phyloP scores from a whole-genome alignment of 2,329 filamentous ascomycete species.

The Parascedosporium putredinis region DNA sequence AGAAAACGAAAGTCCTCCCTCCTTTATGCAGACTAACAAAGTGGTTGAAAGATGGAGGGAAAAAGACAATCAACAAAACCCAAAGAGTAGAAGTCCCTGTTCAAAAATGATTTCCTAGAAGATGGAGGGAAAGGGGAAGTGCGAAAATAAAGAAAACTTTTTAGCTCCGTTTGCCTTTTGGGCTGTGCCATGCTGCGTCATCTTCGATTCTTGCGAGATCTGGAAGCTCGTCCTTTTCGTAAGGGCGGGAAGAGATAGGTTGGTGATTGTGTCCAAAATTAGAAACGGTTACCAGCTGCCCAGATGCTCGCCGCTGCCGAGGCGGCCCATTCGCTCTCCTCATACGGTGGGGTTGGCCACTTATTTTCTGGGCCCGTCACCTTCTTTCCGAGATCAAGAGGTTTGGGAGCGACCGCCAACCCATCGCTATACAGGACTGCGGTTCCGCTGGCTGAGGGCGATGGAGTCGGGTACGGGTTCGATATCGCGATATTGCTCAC shows the following conservation, averaged over 20 bases:
- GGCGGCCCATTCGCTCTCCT: constrained; percentile 84
- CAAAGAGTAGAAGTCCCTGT: not conserved
- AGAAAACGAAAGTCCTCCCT: no score
- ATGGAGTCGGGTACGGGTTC: constrained; percentile 55
- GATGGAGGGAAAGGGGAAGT: not conserved
- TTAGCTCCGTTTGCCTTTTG: not conserved
- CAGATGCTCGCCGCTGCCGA: constrained; percentile 74
- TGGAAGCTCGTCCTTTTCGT: no score
- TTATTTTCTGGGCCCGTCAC: constrained; percentile 45
- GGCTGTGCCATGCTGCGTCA: no score
- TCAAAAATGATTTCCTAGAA: no score
- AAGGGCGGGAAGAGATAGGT: not conserved
- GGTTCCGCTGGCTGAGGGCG: constrained; percentile 76
- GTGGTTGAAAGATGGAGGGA: not conserved
- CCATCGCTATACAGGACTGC: constrained; percentile 62
- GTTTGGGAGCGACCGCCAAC: constrained; percentile 54
- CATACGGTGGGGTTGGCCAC: constrained; percentile 93
- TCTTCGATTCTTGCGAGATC: no score
- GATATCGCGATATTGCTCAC: constrained; percentile 51
- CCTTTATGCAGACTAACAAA: constrained; percentile 2
- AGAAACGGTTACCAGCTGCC: constrained; percentile 57
- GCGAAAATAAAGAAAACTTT: constrained; percentile 1
- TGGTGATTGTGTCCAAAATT: constrained; percentile 12
- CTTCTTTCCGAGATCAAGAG: constrained; percentile 57
- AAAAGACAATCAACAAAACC: constrained; percentile 1